Conservation (phyloP, 2,329 filamentous ascomycete genomes). For the Penicillium sp. region DNA sequence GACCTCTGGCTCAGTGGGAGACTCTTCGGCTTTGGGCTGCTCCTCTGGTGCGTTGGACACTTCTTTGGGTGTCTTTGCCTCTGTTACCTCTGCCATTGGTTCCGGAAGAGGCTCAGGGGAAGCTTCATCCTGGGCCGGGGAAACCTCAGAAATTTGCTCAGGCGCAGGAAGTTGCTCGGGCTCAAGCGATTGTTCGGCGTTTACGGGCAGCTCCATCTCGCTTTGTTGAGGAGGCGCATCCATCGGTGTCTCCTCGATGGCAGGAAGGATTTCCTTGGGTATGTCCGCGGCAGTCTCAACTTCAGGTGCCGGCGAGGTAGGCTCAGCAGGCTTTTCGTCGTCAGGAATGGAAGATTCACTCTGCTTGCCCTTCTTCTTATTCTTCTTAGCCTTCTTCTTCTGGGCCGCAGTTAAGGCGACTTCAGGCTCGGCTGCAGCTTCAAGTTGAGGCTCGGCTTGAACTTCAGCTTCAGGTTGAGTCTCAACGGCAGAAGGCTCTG, state of each 20-base stretch:
- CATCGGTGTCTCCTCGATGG: background rate
- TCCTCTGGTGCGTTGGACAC: background rate
- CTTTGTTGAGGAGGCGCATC: background rate
- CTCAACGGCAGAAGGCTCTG: background rate
- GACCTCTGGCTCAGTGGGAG: conserved; percentile 7
- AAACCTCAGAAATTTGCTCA: background rate
- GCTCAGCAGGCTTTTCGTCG: conserved; percentile 10
- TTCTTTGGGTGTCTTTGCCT: background rate
- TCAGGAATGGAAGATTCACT: conserved; percentile 13
- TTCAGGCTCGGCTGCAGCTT: conserved; percentile 14
- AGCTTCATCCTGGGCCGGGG: background rate
- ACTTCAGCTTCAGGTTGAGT: background rate
- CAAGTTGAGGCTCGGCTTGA: background rate
- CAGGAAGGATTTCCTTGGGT: background rate
- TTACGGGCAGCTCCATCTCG: background rate
- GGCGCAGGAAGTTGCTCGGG: background rate
- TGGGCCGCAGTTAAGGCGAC: conserved; percentile 18
- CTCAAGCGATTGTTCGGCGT: conserved; percentile 3
- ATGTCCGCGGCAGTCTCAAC: background rate
- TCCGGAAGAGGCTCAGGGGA: background rate
- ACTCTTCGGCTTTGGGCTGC: background rate
- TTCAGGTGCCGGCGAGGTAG: background rate
- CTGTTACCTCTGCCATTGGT: background rate
- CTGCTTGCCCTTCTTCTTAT: conserved; percentile 24
- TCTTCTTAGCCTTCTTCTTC: conserved; percentile 42